These are phyloP conservation scores for Dactylellina parvicollis DNA, from an alignment of 2,329 filamentous ascomycete species.

Conservation along the genomic window DNA sequence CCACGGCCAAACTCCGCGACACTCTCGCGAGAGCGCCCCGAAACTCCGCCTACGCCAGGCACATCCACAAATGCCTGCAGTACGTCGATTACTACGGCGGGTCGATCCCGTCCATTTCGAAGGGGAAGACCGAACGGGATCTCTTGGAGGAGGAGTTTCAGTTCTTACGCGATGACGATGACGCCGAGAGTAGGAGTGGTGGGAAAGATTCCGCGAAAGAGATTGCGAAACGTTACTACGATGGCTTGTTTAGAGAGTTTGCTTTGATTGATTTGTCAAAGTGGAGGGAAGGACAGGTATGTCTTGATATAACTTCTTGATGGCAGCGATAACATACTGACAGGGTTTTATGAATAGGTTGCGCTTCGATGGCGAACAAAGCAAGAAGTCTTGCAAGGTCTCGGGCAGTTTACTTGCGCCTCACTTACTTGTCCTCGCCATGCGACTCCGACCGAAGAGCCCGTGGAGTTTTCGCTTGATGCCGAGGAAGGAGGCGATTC, in stretches of 20 bases:
- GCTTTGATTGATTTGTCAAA: slow-evolving; percentile 57
- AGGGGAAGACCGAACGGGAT: slow-evolving; percentile 57
- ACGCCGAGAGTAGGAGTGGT: neutral
- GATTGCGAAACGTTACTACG: slow-evolving; percentile 57
- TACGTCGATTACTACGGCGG: slow-evolving; percentile 58
- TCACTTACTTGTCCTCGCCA: slow-evolving; percentile 56
- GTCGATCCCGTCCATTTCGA: slow-evolving; percentile 42
- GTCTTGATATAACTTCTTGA: neutral
- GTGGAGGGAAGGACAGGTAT: slow-evolving; percentile 57
- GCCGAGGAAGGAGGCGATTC: neutral
- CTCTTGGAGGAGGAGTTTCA: slow-evolving; percentile 58
- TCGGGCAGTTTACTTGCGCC: slow-evolving; percentile 58
- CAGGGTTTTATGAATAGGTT: slow-evolving; percentile 48
- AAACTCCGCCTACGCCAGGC: slow-evolving; percentile 57
- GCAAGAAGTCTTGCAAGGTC: slow-evolving; percentile 57
- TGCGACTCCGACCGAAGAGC: slow-evolving; percentile 51
- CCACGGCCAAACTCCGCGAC: slow-evolving; percentile 37
- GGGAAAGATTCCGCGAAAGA: slow-evolving; percentile 53
- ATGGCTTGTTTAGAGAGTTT: slow-evolving; percentile 58
- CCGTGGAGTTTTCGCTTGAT: slow-evolving; percentile 38
- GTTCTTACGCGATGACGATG: slow-evolving; percentile 56
- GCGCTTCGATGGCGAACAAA: slow-evolving; percentile 59
- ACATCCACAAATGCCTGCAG: slow-evolving; percentile 56
- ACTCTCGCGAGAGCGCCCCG: slow-evolving; percentile 53
- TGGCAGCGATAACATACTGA: slow-evolving; percentile 3